Evolutionary conservation across 192 early-diverging fungal genomes (phyloP).

Genomic region (Linnemannia hyalina): DNA sequence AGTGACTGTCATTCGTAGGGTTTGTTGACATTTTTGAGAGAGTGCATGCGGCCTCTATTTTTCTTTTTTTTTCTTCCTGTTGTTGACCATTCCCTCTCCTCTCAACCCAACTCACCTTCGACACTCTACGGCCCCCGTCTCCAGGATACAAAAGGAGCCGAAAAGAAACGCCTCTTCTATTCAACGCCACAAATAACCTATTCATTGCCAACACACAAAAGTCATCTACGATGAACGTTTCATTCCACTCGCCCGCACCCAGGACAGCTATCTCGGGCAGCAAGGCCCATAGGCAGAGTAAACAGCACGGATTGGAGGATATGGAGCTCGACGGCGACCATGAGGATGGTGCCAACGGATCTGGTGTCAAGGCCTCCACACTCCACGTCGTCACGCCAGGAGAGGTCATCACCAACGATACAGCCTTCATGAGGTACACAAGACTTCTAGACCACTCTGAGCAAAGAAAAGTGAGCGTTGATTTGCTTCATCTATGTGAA

Average conservation of each 20-base stretch:
- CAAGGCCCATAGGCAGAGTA: constrained; percentile 11
- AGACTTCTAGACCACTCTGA: no score
- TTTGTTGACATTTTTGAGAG: constrained; percentile 1
- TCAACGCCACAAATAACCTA: neutral
- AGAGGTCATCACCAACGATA: constrained; percentile 78
- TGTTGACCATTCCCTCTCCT: neutral
- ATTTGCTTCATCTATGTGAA: constrained; percentile 11
- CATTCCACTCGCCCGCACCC: constrained; percentile 42
- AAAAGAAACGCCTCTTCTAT: neutral
- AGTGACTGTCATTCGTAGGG: neutral
- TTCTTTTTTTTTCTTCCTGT: neutral
- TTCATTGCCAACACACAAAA: neutral
- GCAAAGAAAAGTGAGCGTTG: no score
- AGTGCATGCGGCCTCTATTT: neutral
- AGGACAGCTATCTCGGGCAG: constrained; percentile 1
- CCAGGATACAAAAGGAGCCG: neutral
- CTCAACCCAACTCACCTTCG: neutral
- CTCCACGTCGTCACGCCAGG: constrained; percentile 80
- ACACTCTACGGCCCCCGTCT: neutral
- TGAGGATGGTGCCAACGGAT: neutral
- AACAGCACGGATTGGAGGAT: constrained; percentile 19
- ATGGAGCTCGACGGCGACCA: constrained; percentile 58
- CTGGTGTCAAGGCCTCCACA: constrained; percentile 13
- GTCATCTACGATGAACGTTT: constrained; percentile 30
- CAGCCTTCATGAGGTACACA: constrained; percentile 80